Evolutionary conservation across 805 yeast species (phyloP).

Genomic region (Jamesozyma lodderae): DNA sequence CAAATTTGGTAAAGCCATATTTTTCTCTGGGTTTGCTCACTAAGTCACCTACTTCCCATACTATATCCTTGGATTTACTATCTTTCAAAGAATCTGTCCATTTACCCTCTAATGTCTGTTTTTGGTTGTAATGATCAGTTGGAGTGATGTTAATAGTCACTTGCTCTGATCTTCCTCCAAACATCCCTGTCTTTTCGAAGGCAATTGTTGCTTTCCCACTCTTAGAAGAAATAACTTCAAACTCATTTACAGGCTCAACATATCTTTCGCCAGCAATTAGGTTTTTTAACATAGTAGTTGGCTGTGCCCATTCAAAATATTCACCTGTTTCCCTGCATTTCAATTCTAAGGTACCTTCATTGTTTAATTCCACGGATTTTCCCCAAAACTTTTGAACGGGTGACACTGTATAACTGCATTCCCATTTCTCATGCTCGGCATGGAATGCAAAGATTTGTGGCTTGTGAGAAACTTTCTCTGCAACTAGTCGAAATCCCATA

Average conservation of each 20-base stretch:
- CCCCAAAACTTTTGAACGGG: slow-evolving; percentile 94
- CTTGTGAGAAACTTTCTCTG: slow-evolving; percentile 82
- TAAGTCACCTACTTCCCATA: slow-evolving; percentile 69
- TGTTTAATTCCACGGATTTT: slow-evolving; percentile 74
- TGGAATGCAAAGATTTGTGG: slow-evolving; percentile 75
- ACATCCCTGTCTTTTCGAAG: slow-evolving; percentile 75
- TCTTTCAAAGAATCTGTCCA: slow-evolving; percentile 70
- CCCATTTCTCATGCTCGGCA: slow-evolving; percentile 70
- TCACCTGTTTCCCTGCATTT: slow-evolving; percentile 55
- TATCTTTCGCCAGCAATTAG: slow-evolving; percentile 93
- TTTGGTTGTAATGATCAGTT: slow-evolving; percentile 12
- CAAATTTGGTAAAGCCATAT: slow-evolving; percentile 80
- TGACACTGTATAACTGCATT: slow-evolving; percentile 47
- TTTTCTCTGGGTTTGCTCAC: slow-evolving; percentile 50
- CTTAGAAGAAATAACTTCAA: slow-evolving; percentile 57
- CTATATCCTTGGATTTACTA: slow-evolving; percentile 25
- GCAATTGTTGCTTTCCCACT: slow-evolving; percentile 63
- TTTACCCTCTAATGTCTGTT: slow-evolving; percentile 43
- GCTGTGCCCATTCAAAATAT: slow-evolving; percentile 67
- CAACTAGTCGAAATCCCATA: slow-evolving; percentile 57
- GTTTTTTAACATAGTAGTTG: slow-evolving; percentile 74
- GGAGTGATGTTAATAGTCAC: slow-evolving; percentile 33
- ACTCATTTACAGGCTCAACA: slow-evolving; percentile 69
- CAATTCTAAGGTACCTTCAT: slow-evolving; percentile 60
- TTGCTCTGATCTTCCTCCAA: slow-evolving; percentile 73